Evolutionary conservation across 2,329 filamentous ascomycete species (phyloP), one percentile per base, ranked within the genome.

Genomic region (Apiospora sp.): DNA sequence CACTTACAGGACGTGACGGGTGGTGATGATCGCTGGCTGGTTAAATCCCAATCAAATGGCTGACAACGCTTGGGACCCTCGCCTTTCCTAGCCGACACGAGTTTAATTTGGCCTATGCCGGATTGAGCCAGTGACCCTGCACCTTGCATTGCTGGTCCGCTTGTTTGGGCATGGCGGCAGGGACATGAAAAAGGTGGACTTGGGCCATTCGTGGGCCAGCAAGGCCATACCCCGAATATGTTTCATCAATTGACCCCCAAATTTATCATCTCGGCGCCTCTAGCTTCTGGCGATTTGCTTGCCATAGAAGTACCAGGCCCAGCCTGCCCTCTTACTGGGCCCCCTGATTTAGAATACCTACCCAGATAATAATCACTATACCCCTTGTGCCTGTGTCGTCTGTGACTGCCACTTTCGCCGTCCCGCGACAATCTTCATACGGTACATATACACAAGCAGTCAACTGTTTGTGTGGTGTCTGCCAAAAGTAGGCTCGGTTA

Each of bases 51-150:
- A 73, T 71, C 69, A 71, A 71, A 71, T 71, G 51, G 68, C 49
- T 71, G 68, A 68, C 68, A 68, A 58, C 69, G 72, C 72, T 73
- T 71, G 69, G 72, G 72, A 64, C 72, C 71, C 67, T 69, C 58
- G 58, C n/a, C 58, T 68, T 72, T 72, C 71, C 73, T 76, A 76
- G 77, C 72, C 74, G 77, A 81, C 78, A 81, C 80, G 80, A 80
- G 79, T 81, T 80, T 80, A 82, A 83, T 83, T 83, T 83, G 78
- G 76, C 61, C 76, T 76, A 64, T 41, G 58, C 58, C 58, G 58
- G 58, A 64, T 64, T 64, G 58, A 41, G 58, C 58, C 58, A 41
- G 22, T 34, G 75, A 74, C 78, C 80, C 78, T 72, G 72, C 69
- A 73, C 49, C 72, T 70, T 69, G 69, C 58, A 64, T 64, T 41